Conservation (phyloP, 2,329 filamentous ascomycete species). For the Alternaria rosae region DNA sequence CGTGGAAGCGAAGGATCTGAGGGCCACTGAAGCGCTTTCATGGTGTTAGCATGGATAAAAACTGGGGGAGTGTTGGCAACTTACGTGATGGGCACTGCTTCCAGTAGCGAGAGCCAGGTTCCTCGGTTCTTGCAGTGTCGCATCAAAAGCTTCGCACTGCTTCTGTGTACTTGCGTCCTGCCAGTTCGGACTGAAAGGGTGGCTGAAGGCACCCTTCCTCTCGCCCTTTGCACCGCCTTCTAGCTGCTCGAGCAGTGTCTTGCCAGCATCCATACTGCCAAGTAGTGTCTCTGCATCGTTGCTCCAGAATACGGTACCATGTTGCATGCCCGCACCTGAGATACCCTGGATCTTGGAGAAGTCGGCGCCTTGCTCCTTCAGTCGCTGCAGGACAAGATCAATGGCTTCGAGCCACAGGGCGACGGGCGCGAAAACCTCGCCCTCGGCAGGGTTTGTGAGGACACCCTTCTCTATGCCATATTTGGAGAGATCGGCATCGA, state of each 20-base stretch:
- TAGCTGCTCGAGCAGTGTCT: conserved; percentile 76
- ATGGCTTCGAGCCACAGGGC: conserved; percentile 94
- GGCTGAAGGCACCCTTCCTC: conserved; percentile 71
- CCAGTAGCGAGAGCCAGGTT: conserved; percentile 81
- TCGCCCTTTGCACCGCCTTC: conserved; percentile 48
- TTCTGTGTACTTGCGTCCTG: conserved; percentile 94
- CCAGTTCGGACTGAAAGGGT: conserved; percentile 94
- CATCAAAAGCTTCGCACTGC: conserved; percentile 90
- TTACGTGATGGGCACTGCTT: conserved; percentile 91
- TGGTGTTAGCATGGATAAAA: conserved; percentile 13
- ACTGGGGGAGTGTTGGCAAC: conserved; percentile 32
- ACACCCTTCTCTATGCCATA: conserved; percentile 86
- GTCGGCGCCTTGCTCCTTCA: conserved; percentile 74
- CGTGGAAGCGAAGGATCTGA: conserved; percentile 88
- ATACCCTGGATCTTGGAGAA: conserved; percentile 80
- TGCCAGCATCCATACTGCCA: conserved; percentile 64
- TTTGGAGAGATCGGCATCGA: conserved; percentile 80
- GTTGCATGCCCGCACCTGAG: conserved; percentile 94
- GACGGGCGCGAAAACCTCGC: conserved; percentile 91
- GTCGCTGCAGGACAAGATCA: conserved; percentile 79
- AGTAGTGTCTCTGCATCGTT: conserved; percentile 71
- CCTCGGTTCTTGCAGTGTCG: conserved; percentile 69
- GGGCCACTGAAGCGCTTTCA: conserved; percentile 92
- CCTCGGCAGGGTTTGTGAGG: conserved; percentile 77
- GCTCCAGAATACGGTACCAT: conserved; percentile 96